Conservation (phyloP, 352 stramenopile species). For the Phytophthora sansomeana region DNA sequence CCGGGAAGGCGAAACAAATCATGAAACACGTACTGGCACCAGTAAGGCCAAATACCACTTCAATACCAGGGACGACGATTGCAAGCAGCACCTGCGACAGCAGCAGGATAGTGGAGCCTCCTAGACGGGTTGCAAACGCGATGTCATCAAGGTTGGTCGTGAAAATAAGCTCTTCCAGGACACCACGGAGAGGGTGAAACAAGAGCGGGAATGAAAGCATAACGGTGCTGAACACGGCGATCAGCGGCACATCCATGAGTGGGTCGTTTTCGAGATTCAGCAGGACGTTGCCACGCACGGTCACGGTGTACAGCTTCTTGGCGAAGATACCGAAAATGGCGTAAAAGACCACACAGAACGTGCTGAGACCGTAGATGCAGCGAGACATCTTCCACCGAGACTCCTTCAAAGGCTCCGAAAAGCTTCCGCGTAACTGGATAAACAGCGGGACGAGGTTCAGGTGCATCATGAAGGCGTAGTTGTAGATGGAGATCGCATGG, state of each 20-base stretch:
- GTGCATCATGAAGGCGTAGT: constrained; percentile 90
- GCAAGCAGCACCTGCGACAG: constrained; percentile 64
- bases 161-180: constrained; percentile 70
- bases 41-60: constrained; percentile 76
- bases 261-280: constrained; percentile 81
- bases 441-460: constrained; percentile 84
- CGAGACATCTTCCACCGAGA: constrained; percentile 61
- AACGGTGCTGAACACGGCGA: constrained; percentile 76
- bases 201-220: constrained; percentile 80
- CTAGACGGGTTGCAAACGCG: constrained; percentile 59
- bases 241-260: constrained; percentile 70
- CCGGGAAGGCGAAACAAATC: constrained; percentile 81
- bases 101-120: constrained; percentile 57
- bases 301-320: constrained; percentile 61
- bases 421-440: constrained; percentile 69
- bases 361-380: constrained; percentile 57
- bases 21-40: constrained; percentile 74
- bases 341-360: constrained; percentile 74
- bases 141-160: constrained; percentile 54
- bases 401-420: constrained; percentile 54
- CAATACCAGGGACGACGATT: constrained; percentile 65
- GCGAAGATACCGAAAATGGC: constrained; percentile 58
- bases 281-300: constrained; percentile 76
- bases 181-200: constrained; percentile 72
- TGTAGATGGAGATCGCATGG: constrained; percentile 79